Evolutionary conservation across 306 rosid genomes (phyloP).

Genomic region (Cajanus cajan): DNA sequence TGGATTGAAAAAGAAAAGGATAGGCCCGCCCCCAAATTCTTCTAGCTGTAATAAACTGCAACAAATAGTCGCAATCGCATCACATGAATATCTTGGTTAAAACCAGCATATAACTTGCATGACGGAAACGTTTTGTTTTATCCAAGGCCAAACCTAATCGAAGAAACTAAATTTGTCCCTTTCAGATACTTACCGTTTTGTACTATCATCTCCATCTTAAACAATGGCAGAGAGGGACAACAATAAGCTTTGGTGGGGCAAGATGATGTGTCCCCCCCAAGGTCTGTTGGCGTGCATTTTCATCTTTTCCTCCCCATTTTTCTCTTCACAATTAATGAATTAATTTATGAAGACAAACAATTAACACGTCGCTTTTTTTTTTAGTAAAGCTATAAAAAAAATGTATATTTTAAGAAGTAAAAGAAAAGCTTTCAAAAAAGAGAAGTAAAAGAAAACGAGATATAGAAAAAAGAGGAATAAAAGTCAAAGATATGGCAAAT

Average conservation of each 20-base stretch:
- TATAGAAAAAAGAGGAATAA: too few species aligned
- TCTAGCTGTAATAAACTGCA: neutral
- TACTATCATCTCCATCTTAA: neutral
- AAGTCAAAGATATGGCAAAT: neutral
- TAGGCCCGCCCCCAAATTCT: neutral
- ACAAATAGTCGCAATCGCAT: neutral
- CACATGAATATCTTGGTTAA: neutral
- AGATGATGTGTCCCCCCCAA: neutral
- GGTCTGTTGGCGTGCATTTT: neutral
- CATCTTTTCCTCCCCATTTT: neutral
- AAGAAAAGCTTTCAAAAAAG: too few species aligned
- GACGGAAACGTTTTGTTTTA: conserved; percentile 8
- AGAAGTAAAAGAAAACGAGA: too few species aligned
- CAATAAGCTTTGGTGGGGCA: neutral
- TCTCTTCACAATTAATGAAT: neutral
- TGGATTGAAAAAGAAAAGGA: neutral
- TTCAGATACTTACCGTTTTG: neutral
- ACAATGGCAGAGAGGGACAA: neutral
- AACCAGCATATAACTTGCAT: neutral
- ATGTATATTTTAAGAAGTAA: too few species aligned
- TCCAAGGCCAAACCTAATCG: neutral
- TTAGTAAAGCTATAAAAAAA: neutral
- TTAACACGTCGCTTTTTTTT: neutral
- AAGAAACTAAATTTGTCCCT: conserved; percentile 6
- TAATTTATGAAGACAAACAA: neutral